These are phyloP conservation scores for Umbilicaria muhlenbergii DNA, from an alignment of 495 filamentous ascomycete species.

Conservation along the genomic window DNA sequence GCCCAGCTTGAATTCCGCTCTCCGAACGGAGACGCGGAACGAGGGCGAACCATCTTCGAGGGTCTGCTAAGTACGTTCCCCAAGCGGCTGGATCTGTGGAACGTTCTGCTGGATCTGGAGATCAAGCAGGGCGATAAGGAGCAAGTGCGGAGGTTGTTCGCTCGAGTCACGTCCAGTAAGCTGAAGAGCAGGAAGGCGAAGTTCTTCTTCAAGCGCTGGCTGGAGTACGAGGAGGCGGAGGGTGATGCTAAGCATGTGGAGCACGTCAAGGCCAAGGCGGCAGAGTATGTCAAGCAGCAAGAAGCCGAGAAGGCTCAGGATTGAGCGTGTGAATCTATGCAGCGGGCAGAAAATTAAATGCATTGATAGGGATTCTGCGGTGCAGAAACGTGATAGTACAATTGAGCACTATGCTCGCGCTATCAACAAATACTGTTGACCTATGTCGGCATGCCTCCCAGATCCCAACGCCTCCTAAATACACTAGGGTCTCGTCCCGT, in stretches of 20 bases:
- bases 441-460: no score
- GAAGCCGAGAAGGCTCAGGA: constrained; percentile 24
- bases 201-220: constrained; percentile 73
- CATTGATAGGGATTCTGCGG: no score
- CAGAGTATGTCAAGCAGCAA: constrained; percentile 46
- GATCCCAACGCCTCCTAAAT: no score
- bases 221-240: constrained; percentile 58
- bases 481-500: no score
- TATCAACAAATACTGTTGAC: no score
- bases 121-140: constrained; percentile 47
- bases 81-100: constrained; percentile 85
- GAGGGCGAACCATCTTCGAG: constrained; percentile 89
- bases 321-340: no score
- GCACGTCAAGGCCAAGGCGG: constrained; percentile 57
- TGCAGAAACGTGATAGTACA: no score
- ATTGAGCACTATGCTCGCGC: no score
- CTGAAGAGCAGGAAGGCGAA: constrained; percentile 59
- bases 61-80: constrained; percentile 69
- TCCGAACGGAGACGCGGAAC: constrained; percentile 69
- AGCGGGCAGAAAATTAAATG: no score
- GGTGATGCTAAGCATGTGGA: constrained; percentile 58
- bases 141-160: constrained; percentile 58
- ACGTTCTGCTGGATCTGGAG: constrained; percentile 77
- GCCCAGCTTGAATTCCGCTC: constrained; percentile 82
- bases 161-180: constrained; percentile 41